A percentile compares a stretch with the other conserved stretches of the same genome.
These are phyloP conservation scores for Candida palmyrensis DNA, from an alignment of 805 yeast genomes.

Conservation along the genomic window DNA sequence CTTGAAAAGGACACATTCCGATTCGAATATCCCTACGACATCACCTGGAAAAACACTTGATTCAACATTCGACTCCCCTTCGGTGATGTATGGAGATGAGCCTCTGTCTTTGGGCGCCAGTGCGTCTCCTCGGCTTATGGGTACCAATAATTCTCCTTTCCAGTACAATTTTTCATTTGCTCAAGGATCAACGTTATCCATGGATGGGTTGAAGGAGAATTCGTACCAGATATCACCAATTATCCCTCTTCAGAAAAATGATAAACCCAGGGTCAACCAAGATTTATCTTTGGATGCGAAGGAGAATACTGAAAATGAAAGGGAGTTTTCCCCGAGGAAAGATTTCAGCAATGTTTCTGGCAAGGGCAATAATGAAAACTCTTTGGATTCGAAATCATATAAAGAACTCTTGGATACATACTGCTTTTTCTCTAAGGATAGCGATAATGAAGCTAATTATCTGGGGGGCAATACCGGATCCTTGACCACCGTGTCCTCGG, in stretches of 20 bases:
- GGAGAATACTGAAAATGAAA: not conserved
- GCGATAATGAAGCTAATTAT: slow-evolving; percentile 5
- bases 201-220: slow-evolving; percentile 20
- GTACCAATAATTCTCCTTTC: slow-evolving; percentile 3
- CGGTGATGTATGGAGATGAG: too few species aligned
- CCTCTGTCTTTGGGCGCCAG: too few species aligned
- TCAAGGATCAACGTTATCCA: slow-evolving; percentile 1
- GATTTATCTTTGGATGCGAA: not conserved
- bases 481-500: slow-evolving; percentile 3
- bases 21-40: too few species aligned
- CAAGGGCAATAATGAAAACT: slow-evolving; percentile 1
- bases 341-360: slow-evolving; percentile 1
- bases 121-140: slow-evolving; percentile 3
- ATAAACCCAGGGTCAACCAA: not conserved
- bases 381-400: slow-evolving; percentile 47
- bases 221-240: slow-evolving; percentile 34
- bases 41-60: too few species aligned
- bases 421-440: slow-evolving; percentile 45
- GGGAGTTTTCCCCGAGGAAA: slow-evolving; percentile 2
- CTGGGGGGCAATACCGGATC: not conserved
- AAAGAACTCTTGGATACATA: slow-evolving; percentile 53
- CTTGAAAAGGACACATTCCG: slow-evolving; percentile 28
- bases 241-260: slow-evolving; percentile 17
- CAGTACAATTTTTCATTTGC: slow-evolving; percentile 2
- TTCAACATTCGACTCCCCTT: slow-evolving; percentile 1